Base-by-base conservation (phyloP, 1,284 basidiomycete genomes). In the Moniliophthora roreri region DNA sequence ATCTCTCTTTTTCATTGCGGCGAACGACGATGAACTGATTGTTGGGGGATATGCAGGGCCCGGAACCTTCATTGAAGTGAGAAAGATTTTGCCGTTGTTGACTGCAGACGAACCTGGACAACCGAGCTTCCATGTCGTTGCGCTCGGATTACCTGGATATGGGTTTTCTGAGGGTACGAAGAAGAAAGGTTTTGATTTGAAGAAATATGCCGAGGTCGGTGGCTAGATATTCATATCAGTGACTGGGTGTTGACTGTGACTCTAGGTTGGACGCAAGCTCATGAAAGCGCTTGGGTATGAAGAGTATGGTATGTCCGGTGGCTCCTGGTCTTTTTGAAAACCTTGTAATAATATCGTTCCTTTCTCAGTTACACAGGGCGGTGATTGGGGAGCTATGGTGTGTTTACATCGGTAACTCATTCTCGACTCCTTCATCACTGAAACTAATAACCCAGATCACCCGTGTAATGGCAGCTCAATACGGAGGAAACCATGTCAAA, bases 31-130 rank as follows among this genome's bases (percentile, higher is more conserved):
- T 45, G 26, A 32, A 16, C 0, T 35, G n/a, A 16, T 5, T 26
- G 15, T n/a, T n/a, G 28, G 26, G n/a, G n/a, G n/a, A 28, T n/a
- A n/a, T n/a, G n/a, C n/a, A 85, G 84, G 84, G 84, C 82, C 84
- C 0, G 82, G 84, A 34, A 70, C 73, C 52, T 83, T 85, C 60
- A 60, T 80, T 35, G 82, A 85, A 66, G 76, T 74, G 11, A 64
- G 68, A 46, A 85, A 81, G 64, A 63, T 84, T 0, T 63, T 84
- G 0, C 80, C 84, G 0, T 58, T 82, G 0, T 65, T 85, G 48
- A 71, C 69, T 10, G 44, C 23, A 23, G 44, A 28, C 4, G 0
- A 60, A 66, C 1, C 63, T 69, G 0, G 69, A 11, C 70, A 1
- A 42, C 69, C 4, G 72, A 77, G 3, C 66, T 75, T 82, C 58